phyloP scores from a whole-genome alignment of 805 yeast species.

The Saccharomycopsis selenospora region DNA sequence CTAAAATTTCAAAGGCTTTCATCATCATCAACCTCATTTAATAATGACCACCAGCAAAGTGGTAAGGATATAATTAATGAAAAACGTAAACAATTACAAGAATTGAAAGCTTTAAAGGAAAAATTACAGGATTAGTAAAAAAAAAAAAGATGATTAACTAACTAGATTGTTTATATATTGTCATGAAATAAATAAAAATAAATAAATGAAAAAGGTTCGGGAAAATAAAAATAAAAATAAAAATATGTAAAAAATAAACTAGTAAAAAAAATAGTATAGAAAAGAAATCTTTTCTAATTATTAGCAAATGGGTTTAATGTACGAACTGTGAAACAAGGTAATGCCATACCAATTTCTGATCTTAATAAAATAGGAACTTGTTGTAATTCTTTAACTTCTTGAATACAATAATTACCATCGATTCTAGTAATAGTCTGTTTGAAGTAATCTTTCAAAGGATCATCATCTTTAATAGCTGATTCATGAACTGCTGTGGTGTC shows the following conservation, averaged over 20 bases:
- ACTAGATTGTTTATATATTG: too few relatives aligned
- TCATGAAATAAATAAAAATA: too few relatives aligned
- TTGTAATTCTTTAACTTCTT: conserved; percentile 71
- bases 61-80: conserved; percentile 1
- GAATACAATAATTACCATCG: conserved; percentile 60
- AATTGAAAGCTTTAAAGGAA: conserved; percentile 4
- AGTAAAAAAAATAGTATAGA: neutral
- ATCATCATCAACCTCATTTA: neutral
- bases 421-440: conserved; percentile 48
- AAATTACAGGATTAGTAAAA: neutral
- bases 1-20: conserved; percentile 5
- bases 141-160: too few relatives aligned
- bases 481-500: neutral
- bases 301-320: conserved; percentile 76
- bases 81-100: conserved; percentile 1
- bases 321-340: conserved; percentile 90
- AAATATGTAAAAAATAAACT: neutral
- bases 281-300: neutral
- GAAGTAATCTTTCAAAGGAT: conserved; percentile 50
- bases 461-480: conserved; percentile 23
- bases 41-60: neutral
- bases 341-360: conserved; percentile 91
- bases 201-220: neutral
- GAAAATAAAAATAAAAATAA: neutral
- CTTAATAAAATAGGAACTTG: conserved; percentile 80